Percentiles rank a stretch among this genome's conserved stretches.
Conservation (phyloP, 306 rosid species). For the Spatholobus suberectus region DNA sequence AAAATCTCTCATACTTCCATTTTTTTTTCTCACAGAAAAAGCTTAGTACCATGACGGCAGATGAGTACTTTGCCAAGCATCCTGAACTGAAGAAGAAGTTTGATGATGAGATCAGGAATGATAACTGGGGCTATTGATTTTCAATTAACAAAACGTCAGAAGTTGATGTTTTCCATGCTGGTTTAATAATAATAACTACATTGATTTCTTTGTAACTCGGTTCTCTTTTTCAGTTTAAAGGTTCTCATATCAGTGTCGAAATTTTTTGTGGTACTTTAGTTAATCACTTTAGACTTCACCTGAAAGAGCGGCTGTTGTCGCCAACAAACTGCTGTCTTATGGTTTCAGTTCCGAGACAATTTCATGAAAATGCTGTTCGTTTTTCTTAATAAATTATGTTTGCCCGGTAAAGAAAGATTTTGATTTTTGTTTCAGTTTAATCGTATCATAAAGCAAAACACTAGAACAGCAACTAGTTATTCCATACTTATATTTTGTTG, state of each 20-base stretch:
- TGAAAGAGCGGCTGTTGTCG: background rate
- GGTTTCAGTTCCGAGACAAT: slow-evolving; percentile 32
- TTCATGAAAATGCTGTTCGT: slow-evolving; percentile 26
- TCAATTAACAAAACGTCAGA: slow-evolving; percentile 45
- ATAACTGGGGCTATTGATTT: slow-evolving; percentile 90
- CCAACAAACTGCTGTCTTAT: slow-evolving; percentile 14
- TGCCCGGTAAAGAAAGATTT: background rate
- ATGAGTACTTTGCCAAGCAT: slow-evolving; percentile 91
- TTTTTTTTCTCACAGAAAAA: slow-evolving; percentile 65
- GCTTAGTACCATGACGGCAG: slow-evolving; percentile 91
- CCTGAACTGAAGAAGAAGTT: slow-evolving; percentile 93
- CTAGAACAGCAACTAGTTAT: background rate
- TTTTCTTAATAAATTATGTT: slow-evolving; percentile 32
- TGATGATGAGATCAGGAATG: slow-evolving; percentile 93
- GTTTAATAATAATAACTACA: slow-evolving; percentile 60
- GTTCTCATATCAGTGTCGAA: slow-evolving; percentile 37
- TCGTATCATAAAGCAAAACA: background rate
- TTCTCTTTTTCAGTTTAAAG: slow-evolving; percentile 15
- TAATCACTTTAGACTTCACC: background rate
- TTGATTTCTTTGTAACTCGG: slow-evolving; percentile 50
- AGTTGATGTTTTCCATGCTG: slow-evolving; percentile 47
- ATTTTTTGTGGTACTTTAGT: slow-evolving; percentile 38
- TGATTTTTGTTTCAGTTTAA: background rate
- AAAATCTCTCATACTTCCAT: slow-evolving; percentile 43
- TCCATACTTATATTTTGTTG: background rate